phyloP scores from a whole-genome alignment of 2,329 filamentous ascomycete species.

The Colletotrichum aenigma region DNA sequence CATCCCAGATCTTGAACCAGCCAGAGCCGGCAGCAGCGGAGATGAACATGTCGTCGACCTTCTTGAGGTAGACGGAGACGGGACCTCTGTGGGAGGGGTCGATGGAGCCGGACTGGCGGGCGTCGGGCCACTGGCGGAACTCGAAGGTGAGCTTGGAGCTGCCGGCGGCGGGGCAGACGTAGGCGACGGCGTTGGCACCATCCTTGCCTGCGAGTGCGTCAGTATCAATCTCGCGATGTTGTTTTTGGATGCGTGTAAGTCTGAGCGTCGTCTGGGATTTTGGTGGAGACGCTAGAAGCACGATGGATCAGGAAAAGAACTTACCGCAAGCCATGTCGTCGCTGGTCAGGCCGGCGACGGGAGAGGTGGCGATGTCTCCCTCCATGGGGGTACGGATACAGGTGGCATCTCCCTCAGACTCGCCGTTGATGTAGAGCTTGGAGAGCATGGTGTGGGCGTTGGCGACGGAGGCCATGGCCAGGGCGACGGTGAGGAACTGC shows the following conservation, averaged over 20 bases:
- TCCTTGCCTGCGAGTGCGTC: slow-evolving; percentile 39
- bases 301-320: slow-evolving; percentile 26
- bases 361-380: slow-evolving; percentile 55
- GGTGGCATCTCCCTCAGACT: slow-evolving; percentile 71
- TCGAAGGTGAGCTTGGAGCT: slow-evolving; percentile 68
- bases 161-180: slow-evolving; percentile 52
- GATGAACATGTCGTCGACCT: slow-evolving; percentile 59
- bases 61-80: slow-evolving; percentile 77
- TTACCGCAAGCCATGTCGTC: slow-evolving; percentile 74
- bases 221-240: neutral
- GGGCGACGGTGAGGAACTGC: slow-evolving; percentile 32
- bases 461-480: slow-evolving; percentile 41
- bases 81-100: slow-evolving; percentile 69
- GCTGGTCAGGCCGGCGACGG: slow-evolving; percentile 61
- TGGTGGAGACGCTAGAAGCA: slow-evolving; percentile 8
- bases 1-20: slow-evolving; percentile 81
- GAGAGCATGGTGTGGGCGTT: slow-evolving; percentile 68
- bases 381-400: slow-evolving; percentile 71
- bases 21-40: slow-evolving; percentile 64
- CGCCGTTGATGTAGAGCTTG: slow-evolving; percentile 64
- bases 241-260: slow-evolving; percentile 7
- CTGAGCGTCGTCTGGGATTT: slow-evolving; percentile 13
- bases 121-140: slow-evolving; percentile 66
- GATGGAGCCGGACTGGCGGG: slow-evolving; percentile 56
- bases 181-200: slow-evolving; percentile 49